Evolutionary conservation across 164 flowering plant genomes (phyloP).

Genomic region (Vitis riparia): DNA sequence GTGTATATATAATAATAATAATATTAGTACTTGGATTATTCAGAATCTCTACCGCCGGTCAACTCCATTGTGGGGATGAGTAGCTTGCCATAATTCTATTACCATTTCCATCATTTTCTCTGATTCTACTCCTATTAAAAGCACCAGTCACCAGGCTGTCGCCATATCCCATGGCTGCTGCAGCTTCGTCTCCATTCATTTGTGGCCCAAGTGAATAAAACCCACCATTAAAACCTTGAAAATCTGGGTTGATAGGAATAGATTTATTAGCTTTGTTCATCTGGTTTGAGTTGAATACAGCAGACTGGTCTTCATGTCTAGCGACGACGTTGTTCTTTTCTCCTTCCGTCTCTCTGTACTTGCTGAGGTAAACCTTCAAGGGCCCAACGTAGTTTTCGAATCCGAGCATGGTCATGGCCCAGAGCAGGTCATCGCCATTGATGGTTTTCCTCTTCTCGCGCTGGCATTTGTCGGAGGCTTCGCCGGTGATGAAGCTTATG

Average conservation of each 20-base stretch:
- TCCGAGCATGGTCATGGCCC: slow-evolving; percentile 54
- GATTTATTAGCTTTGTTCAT: neutral
- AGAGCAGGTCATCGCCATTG: slow-evolving; percentile 45
- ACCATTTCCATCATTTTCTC: slow-evolving; percentile 18
- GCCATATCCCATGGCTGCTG: slow-evolving; percentile 7
- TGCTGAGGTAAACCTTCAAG: slow-evolving; percentile 38
- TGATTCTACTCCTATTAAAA: slow-evolving; percentile 5
- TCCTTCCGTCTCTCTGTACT: slow-evolving; percentile 38
- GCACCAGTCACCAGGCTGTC: slow-evolving; percentile 4
- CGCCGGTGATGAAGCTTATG: slow-evolving; percentile 54
- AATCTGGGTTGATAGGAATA: neutral
- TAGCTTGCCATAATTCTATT: slow-evolving; percentile 11
- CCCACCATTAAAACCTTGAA: slow-evolving; percentile 16
- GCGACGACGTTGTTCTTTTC: slow-evolving; percentile 30
- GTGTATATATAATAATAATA: no score
- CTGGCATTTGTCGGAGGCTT: slow-evolving; percentile 51
- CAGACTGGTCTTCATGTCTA: slow-evolving; percentile 24
- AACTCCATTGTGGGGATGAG: slow-evolving; percentile 20
- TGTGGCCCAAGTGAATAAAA: slow-evolving; percentile 15
- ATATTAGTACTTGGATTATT: neutral
- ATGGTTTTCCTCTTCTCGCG: slow-evolving; percentile 46
- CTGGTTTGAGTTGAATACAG: neutral
- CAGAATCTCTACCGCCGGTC: slow-evolving; percentile 12
- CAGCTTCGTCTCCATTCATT: slow-evolving; percentile 9
- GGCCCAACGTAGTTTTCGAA: slow-evolving; percentile 45